Evolutionary conservation across 129 eudicot species (phyloP).

Genomic region (Flaveria sonorensis): DNA sequence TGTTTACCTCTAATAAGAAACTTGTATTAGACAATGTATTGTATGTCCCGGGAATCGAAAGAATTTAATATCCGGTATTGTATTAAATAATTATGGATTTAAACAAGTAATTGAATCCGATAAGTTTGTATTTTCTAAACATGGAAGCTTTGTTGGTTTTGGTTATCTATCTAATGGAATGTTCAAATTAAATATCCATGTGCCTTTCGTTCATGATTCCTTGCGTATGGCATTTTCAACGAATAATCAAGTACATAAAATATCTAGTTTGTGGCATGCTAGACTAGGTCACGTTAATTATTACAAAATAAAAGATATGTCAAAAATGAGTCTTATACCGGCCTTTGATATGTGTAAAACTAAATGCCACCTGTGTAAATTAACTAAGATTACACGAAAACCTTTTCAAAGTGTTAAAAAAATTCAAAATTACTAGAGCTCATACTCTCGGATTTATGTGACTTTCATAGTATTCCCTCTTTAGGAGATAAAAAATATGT

Average conservation of each 20-base stretch:
- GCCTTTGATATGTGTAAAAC: background rate
- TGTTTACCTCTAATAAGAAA: background rate
- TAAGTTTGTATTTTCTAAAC: background rate
- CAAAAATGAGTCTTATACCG: background rate
- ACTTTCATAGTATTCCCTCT: background rate
- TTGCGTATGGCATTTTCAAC: background rate
- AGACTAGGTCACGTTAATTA: background rate
- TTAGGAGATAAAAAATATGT: background rate
- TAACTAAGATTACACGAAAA: background rate
- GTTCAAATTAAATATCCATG: background rate
- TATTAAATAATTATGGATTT: background rate
- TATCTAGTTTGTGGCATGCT: background rate
- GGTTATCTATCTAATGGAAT: background rate
- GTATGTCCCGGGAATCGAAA: background rate
- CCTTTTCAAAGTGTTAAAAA: background rate
- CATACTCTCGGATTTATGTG: background rate
- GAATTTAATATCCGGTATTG: background rate
- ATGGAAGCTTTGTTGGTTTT: background rate
- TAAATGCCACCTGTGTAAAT: background rate
- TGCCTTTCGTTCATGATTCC: background rate
- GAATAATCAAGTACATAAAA: background rate
- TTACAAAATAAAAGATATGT: background rate
- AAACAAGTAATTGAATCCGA: background rate
- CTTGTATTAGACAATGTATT: background rate
- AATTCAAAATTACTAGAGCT: background rate